These are phyloP conservation scores for Scheffersomyces insectosa DNA, from an alignment of 1,139 yeast species.

Conservation along the genomic window DNA sequence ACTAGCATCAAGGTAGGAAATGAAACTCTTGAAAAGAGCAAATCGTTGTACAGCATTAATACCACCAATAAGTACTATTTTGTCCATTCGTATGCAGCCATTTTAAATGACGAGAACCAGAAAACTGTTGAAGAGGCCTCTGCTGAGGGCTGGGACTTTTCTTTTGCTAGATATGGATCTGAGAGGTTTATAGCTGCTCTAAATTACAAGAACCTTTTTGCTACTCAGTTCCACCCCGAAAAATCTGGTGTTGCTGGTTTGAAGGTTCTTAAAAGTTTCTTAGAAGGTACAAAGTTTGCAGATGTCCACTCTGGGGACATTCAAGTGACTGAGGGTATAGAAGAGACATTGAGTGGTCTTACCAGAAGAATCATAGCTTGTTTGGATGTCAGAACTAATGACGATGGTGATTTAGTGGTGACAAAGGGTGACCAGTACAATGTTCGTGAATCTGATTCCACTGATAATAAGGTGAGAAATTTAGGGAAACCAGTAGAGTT, in stretches of 20 bases:
- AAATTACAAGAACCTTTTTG: conserved; percentile 73
- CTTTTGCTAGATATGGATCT: conserved; percentile 71
- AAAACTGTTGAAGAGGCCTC: conserved; percentile 29
- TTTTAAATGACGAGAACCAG: conserved; percentile 36
- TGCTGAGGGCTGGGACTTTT: conserved; percentile 73
- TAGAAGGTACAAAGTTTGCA: conserved; percentile 48
- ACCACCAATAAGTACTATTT: conserved; percentile 77
- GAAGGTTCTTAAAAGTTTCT: conserved; percentile 68
- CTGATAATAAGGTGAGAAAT: conserved; percentile 63
- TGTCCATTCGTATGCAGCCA: conserved; percentile 90
- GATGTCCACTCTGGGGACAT: conserved; percentile 18
- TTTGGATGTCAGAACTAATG: conserved; percentile 93
- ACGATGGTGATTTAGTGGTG: conserved; percentile 90
- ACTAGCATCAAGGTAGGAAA: conserved; percentile 17
- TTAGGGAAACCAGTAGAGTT: conserved; percentile 94
- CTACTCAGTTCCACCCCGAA: conserved; percentile 98
- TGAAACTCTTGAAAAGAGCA: conserved; percentile 10
- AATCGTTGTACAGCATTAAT: conserved; percentile 61
- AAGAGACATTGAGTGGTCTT: conserved; percentile 64
- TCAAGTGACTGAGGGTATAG: conserved; percentile 27
- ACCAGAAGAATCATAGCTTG: conserved; percentile 94
- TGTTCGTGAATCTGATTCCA: conserved; percentile 67
- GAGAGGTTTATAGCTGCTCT: conserved; percentile 87
- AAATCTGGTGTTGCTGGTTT: conserved; percentile 92
- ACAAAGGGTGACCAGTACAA: conserved; percentile 98